Conservation (phyloP, 2,329 filamentous ascomycete species). For the Zasmidium angulare region DNA sequence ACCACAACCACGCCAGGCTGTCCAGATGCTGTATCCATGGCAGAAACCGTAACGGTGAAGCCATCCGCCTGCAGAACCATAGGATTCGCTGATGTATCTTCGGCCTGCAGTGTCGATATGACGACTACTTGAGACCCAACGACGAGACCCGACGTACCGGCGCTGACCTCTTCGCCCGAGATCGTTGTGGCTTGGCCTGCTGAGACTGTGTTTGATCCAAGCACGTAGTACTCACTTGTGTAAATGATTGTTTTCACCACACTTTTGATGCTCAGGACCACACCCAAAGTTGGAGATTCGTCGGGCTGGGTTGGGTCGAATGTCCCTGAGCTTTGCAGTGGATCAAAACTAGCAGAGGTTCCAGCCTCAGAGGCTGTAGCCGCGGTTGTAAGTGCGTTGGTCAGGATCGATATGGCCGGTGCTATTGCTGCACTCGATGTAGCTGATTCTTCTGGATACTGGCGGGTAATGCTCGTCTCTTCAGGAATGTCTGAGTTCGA, state of each 20-base stretch:
- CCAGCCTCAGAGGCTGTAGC: background rate
- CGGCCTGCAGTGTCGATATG: conserved; percentile 3
- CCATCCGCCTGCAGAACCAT: no score
- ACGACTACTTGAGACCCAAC: background rate
- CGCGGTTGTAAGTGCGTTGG: background rate
- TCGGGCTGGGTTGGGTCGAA: no score
- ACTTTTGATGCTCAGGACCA: no score
- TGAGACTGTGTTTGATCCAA: background rate
- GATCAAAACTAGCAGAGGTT: background rate
- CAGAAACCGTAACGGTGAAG: no score
- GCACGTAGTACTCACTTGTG: no score
- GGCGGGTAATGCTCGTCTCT: no score
- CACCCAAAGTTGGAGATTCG: no score
- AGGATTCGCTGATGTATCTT: no score
- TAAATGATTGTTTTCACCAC: no score
- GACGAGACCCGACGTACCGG: background rate
- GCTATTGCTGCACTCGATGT: background rate
- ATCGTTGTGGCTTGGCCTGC: background rate
- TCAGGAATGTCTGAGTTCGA: no score
- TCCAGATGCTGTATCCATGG: background rate
- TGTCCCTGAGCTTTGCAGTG: no score
- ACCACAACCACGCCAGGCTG: background rate
- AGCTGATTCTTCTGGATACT: background rate
- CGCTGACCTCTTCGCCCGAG: background rate
- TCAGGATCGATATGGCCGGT: background rate